These are phyloP conservation scores for Solanum virginianum DNA, from an alignment of 257 asterid genomes.

Conservation along the genomic window DNA sequence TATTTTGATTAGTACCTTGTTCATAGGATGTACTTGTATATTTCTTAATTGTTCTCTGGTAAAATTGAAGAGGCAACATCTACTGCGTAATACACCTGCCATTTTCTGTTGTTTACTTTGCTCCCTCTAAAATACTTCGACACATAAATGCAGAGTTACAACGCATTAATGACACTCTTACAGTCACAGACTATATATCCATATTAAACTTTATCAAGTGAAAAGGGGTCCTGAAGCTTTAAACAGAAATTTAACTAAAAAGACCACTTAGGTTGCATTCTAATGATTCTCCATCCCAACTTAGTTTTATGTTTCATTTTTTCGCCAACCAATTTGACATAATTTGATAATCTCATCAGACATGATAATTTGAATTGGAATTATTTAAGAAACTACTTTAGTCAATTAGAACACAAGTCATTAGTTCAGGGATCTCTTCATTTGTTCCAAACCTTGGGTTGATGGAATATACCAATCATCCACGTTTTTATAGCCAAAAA, in stretches of 20 bases:
- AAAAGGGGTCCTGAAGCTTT: not conserved
- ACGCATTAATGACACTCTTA: not conserved
- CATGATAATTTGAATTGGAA: not conserved
- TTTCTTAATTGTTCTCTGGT: not conserved
- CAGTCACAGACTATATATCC: not conserved
- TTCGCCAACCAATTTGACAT: not conserved
- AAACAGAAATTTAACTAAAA: not conserved
- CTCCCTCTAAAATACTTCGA: not conserved
- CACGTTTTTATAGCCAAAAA: not conserved
- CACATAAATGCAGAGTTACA: not conserved
- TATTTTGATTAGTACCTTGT: not conserved
- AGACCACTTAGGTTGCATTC: not conserved
- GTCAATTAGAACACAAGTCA: not conserved
- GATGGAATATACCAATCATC: not conserved
- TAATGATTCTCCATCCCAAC: not conserved
- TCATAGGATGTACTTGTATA: not conserved
- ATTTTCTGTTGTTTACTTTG: not conserved
- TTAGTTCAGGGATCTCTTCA: not conserved
- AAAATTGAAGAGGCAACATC: not conserved
- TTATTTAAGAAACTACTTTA: not conserved
- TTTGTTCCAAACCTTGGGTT: not conserved
- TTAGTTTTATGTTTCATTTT: not conserved
- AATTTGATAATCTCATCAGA: not conserved
- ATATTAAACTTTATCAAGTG: not conserved
- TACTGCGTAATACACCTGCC: not conserved